Conservation (phyloP, 106 monocot species). For the Xerophyta viscosa region DNA sequence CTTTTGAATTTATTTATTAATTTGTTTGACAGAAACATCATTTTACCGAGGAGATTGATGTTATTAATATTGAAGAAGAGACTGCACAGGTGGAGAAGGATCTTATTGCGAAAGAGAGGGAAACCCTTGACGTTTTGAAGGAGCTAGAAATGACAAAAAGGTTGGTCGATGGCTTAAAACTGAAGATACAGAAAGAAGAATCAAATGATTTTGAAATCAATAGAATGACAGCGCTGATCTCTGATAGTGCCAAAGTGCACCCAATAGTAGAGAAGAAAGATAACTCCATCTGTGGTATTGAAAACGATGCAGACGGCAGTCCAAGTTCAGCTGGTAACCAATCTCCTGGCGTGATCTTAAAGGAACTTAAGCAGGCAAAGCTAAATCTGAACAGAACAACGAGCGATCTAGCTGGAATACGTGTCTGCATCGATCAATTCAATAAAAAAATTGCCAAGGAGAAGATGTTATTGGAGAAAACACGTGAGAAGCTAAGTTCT, state of each 20-base stretch:
- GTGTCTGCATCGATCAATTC: conserved; percentile 35
- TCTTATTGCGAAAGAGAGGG: conserved; percentile 72
- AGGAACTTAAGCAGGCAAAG: conserved; percentile 73
- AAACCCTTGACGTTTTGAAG: conserved; percentile 66
- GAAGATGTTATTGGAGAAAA: conserved; percentile 39
- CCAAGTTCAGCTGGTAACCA: conserved; percentile 9
- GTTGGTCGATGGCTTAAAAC: conserved; percentile 45
- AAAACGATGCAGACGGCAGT: conserved; percentile 5
- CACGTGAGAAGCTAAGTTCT: conserved; percentile 34
- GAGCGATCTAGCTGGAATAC: conserved; percentile 43
- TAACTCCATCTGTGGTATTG: conserved; percentile 4
- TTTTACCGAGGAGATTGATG: conserved; percentile 24
- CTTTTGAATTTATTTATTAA: no score
- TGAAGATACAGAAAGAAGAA: conserved; percentile 42
- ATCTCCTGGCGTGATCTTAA: conserved; percentile 37
- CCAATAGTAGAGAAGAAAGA: conserved; percentile 21
- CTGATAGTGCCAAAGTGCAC: conserved; percentile 24
- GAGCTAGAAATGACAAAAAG: conserved; percentile 74
- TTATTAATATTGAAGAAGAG: conserved; percentile 30
- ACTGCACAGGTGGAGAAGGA: conserved; percentile 68
- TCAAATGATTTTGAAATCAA: conserved; percentile 18
- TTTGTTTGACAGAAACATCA: conserved; percentile 25
- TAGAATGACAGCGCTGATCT: conserved; percentile 1
- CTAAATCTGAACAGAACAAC: conserved; percentile 58
- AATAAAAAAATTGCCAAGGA: conserved; percentile 54